A percentile compares a stretch with the other conserved stretches of the same genome.
phyloP scores from a whole-genome alignment of 139 green algal species.

The Chlorella sorokiniana region DNA sequence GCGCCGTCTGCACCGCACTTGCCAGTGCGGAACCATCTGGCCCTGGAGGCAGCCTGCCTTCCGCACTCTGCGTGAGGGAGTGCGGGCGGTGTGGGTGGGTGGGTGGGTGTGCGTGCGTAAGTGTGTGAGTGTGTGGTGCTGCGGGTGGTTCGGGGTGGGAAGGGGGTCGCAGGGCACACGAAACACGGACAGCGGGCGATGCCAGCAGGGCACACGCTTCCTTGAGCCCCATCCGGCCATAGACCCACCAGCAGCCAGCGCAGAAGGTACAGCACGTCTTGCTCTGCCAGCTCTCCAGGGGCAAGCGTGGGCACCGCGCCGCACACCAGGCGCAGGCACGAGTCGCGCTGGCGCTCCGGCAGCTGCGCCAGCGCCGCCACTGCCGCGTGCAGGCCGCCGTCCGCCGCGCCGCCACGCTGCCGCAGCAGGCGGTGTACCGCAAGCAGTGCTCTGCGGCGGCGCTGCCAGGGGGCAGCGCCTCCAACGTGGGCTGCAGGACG shows the following conservation, averaged over 20 bases:
- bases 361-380: conserved; percentile 23
- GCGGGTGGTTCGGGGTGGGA: neutral
- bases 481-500: conserved; percentile 33
- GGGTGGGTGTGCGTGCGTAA: neutral
- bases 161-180: neutral
- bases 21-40: neutral
- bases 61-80: neutral
- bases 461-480: conserved; percentile 23
- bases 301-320: conserved; percentile 3
- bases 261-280: conserved; percentile 26
- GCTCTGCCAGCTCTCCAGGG: conserved; percentile 15
- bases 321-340: conserved; percentile 35
- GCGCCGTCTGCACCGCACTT: neutral
- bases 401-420: neutral
- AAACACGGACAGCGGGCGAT: neutral
- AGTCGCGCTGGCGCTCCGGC: conserved; percentile 5
- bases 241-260: conserved; percentile 27
- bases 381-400: conserved; percentile 15
- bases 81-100: neutral
- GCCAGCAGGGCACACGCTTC: neutral
- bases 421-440: conserved; percentile 22
- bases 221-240: neutral
- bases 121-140: too few relatives aligned
- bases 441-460: conserved; percentile 14
- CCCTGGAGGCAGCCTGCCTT: conserved; percentile 6